Evolutionary conservation across 257 asterid species (phyloP).

Genomic region (Oldenlandia corymbosa): DNA sequence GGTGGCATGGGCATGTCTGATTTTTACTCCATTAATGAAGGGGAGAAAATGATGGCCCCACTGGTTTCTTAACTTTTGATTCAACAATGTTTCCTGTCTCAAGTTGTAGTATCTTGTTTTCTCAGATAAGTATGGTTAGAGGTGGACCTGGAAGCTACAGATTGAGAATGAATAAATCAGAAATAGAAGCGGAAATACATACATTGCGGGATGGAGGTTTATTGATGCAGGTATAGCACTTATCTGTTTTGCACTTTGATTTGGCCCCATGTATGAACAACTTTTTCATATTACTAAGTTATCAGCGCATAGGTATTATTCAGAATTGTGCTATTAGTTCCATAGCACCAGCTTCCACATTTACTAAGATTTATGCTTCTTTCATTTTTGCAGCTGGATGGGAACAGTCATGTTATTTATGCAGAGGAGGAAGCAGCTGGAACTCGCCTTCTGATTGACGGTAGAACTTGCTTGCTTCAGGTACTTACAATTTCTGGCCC

Average conservation of each 20-base stretch:
- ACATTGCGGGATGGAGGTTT: slow-evolving; percentile 98
- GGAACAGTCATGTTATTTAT: slow-evolving; percentile 89
- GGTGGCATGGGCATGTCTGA: background rate
- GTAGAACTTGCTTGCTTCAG: slow-evolving; percentile 99
- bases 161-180: slow-evolving; percentile 73
- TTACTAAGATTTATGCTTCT: slow-evolving; percentile 14
- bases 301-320: background rate
- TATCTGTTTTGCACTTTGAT: slow-evolving; percentile 14
- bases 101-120: slow-evolving; percentile 4
- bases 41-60: background rate
- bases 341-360: background rate
- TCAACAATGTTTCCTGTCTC: background rate
- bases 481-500: slow-evolving; percentile 28
- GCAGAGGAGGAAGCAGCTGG: slow-evolving; percentile 99
- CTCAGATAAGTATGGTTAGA: slow-evolving; percentile 36
- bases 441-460: slow-evolving; percentile 98
- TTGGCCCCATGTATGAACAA: slow-evolving; percentile 6
- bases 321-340: background rate
- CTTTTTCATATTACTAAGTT: slow-evolving; percentile 7
- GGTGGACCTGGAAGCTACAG: slow-evolving; percentile 96
- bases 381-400: slow-evolving; percentile 65
- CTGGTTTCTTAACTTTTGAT: background rate
- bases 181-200: slow-evolving; percentile 95
- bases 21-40: background rate
- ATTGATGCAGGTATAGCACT: slow-evolving; percentile 80